A percentile compares a stretch with the other conserved stretches of the same genome.
Conservation (phyloP, 1,139 yeast species). For the Hanseniaspora sp. region DNA sequence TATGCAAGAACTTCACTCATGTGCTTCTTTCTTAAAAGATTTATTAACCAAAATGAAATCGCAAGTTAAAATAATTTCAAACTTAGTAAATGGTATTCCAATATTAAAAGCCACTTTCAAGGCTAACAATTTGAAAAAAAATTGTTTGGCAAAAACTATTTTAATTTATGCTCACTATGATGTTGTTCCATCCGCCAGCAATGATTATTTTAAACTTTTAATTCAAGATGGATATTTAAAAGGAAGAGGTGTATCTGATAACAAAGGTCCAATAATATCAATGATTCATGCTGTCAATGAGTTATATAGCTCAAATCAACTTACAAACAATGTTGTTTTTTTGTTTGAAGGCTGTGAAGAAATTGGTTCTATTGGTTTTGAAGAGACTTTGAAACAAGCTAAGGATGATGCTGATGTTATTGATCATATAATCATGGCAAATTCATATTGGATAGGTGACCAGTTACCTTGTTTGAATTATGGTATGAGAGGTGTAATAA, state of each 20-base stretch:
- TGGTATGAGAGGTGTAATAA: constrained; percentile 84
- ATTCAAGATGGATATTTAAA: constrained; percentile 77
- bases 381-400: constrained; percentile 46
- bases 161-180: constrained; percentile 95
- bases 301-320: constrained; percentile 40
- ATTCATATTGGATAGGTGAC: constrained; percentile 91
- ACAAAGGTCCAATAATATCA: constrained; percentile 89
- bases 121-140: constrained; percentile 29
- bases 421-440: constrained; percentile 83
- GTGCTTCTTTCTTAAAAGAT: constrained; percentile 65
- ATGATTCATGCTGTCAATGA: constrained; percentile 82
- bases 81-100: constrained; percentile 57
- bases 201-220: constrained; percentile 66
- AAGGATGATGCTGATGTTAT: constrained; percentile 49
- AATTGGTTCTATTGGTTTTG: constrained; percentile 80
- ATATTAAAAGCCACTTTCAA: constrained; percentile 65
- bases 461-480: constrained; percentile 81
- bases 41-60: constrained; percentile 56
- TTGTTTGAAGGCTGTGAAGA: constrained; percentile 94
- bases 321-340: constrained; percentile 67
- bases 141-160: constrained; percentile 33
- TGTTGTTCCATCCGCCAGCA: constrained; percentile 72
- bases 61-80: constrained; percentile 57
- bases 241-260: constrained; percentile 90
- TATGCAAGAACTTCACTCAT: constrained; percentile 47